Evolutionary conservation across 2,329 filamentous ascomycete genomes (phyloP).

Genomic region (Lithohypha guttulata): DNA sequence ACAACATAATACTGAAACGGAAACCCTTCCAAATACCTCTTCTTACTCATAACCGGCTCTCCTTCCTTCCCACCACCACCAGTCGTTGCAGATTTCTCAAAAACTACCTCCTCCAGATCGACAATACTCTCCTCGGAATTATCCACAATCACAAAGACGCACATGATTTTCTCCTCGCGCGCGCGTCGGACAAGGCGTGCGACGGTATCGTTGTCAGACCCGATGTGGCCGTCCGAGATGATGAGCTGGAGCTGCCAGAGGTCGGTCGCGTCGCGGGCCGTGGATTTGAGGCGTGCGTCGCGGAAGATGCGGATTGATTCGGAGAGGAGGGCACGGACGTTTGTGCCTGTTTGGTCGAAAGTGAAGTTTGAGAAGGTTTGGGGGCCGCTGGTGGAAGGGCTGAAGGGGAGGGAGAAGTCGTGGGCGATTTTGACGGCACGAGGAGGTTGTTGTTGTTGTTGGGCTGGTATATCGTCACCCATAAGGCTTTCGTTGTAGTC

Average conservation of each 20-base stretch:
- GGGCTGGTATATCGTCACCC: neutral
- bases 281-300: constrained; percentile 53
- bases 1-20: constrained; percentile 96
- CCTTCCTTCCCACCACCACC: constrained; percentile 42
- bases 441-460: no score
- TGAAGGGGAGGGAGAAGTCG: constrained; percentile 72
- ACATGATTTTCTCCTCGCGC: constrained; percentile 89
- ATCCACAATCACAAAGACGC: constrained; percentile 96
- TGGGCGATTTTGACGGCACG: constrained; percentile 69
- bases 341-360: constrained; percentile 76
- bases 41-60: constrained; percentile 61
- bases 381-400: constrained; percentile 62
- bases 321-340: constrained; percentile 68
- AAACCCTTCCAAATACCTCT: constrained; percentile 88
- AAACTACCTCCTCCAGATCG: constrained; percentile 78
- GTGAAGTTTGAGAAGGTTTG: constrained; percentile 73
- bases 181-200: constrained; percentile 74
- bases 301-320: constrained; percentile 73
- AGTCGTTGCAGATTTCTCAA: constrained; percentile 56
- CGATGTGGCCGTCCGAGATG: constrained; percentile 82
- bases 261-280: constrained; percentile 48
- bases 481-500: constrained; percentile 23
- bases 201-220: constrained; percentile 72
- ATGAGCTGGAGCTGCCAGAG: constrained; percentile 94
- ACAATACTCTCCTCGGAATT: constrained; percentile 51